phyloP scores from a whole-genome alignment of 1,139 yeast genomes.

The Geotrichum histeridarum region DNA sequence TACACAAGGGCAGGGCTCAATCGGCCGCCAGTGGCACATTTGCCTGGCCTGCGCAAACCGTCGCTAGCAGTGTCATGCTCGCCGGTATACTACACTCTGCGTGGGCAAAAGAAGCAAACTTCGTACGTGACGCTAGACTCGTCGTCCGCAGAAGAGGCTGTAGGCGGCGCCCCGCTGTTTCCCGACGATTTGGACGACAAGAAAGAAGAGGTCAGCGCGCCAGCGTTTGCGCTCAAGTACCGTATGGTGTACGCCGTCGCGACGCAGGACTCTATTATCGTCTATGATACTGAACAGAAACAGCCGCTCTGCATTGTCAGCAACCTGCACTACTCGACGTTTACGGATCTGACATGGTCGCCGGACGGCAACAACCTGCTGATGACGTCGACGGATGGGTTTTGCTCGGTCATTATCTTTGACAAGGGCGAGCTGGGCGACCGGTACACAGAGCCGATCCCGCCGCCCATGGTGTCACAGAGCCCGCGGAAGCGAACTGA shows the following conservation, averaged over 20 bases:
- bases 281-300: conserved; percentile 71
- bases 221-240: conserved; percentile 57
- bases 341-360: conserved; percentile 86
- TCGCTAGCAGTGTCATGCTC: conserved; percentile 78
- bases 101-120: conserved; percentile 23
- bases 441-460: conserved; percentile 23
- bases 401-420: conserved; percentile 65
- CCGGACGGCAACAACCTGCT: conserved; percentile 66
- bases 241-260: conserved; percentile 89
- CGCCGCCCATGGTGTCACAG: conserved; percentile 12
- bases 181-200: conserved; percentile 12
- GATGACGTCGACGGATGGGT: conserved; percentile 90
- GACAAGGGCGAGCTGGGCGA: conserved; percentile 52
- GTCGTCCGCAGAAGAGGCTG: conserved; percentile 5
- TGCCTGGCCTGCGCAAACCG: conserved; percentile 78
- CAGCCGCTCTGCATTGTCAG: conserved; percentile 70
- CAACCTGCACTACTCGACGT: conserved; percentile 79
- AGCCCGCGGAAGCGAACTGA: conserved; percentile 6
- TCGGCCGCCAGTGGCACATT: conserved; percentile 64
- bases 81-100: conserved; percentile 53
- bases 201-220: conserved; percentile 19
- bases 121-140: conserved; percentile 8
- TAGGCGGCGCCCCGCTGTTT: conserved; percentile 6
- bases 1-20: conserved; percentile 66
- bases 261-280: conserved; percentile 76